phyloP scores from a whole-genome alignment of 176 grass and related monocot species.

The Secale cereale region DNA sequence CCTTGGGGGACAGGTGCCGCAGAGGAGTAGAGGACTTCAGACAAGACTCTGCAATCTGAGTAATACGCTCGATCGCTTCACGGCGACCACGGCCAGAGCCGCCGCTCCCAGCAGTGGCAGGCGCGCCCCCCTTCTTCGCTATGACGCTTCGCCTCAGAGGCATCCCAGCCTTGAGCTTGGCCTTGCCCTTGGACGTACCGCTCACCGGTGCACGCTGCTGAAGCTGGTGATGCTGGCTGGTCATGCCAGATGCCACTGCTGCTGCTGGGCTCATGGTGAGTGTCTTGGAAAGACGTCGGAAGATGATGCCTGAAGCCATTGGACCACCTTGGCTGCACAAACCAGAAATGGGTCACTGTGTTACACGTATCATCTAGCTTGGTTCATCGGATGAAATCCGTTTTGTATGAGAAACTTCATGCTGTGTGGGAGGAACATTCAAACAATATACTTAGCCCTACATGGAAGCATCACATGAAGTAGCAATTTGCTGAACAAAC shows the following conservation, averaged over 20 bases:
- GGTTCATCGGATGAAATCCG: too few species aligned
- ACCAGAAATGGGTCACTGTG: background rate
- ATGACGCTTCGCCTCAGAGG: constrained; percentile 55
- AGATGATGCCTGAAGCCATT: constrained; percentile 36
- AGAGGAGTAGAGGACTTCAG: constrained; percentile 65
- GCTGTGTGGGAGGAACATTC: too few species aligned
- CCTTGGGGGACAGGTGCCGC: constrained; percentile 55
- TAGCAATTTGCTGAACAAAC: too few species aligned
- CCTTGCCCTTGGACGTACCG: constrained; percentile 85
- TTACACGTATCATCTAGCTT: background rate
- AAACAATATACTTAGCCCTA: too few species aligned
- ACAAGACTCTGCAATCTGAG: constrained; percentile 63
- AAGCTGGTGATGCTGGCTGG: constrained; percentile 40
- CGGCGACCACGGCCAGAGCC: constrained; percentile 35
- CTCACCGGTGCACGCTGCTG: constrained; percentile 48
- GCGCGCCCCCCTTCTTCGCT: constrained; percentile 40
- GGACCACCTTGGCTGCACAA: background rate
- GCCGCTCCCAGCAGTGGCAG: constrained; percentile 23
- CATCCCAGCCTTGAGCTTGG: constrained; percentile 61
- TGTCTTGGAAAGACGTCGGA: constrained; percentile 25
- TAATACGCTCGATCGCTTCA: constrained; percentile 56
- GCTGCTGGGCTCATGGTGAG: constrained; percentile 13
- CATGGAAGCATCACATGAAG: too few species aligned
- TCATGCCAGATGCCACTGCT: constrained; percentile 7
- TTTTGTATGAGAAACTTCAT: too few species aligned